These are phyloP conservation scores for Sarcocystis neurona DNA, from an alignment of 169 alveolate species.

Conservation along the genomic window DNA sequence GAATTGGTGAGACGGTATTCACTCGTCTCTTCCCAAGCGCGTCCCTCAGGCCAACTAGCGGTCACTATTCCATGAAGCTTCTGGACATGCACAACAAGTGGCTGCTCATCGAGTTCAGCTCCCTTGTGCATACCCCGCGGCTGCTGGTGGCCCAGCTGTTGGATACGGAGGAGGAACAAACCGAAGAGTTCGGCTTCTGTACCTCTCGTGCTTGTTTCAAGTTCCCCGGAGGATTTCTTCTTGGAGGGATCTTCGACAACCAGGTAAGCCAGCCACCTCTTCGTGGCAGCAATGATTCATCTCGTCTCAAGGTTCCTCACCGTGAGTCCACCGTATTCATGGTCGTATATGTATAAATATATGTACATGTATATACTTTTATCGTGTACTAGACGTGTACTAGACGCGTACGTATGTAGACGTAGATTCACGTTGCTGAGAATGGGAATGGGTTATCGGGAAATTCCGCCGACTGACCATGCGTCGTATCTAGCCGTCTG, in stretches of 20 bases:
- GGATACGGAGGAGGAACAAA: not conserved
- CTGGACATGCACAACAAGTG: not conserved
- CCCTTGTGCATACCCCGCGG: not conserved
- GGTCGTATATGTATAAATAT: not conserved
- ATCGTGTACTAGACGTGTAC: too few species aligned
- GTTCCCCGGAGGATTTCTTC: constrained; percentile 10
- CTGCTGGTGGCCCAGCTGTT: not conserved
- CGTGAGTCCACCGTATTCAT: not conserved
- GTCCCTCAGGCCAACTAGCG: not conserved
- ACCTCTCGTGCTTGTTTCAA: not conserved
- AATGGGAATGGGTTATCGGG: too few species aligned
- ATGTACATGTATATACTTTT: too few species aligned
- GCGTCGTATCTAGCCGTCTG: too few species aligned
- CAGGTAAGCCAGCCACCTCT: too few species aligned
- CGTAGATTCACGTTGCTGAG: too few species aligned
- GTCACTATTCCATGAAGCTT: not conserved
- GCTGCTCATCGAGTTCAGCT: not conserved
- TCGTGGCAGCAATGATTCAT: not conserved
- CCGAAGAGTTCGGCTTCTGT: not conserved
- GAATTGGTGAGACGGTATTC: too few species aligned
- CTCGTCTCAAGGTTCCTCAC: not conserved
- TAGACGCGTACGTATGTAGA: too few species aligned
- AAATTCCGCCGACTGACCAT: too few species aligned
- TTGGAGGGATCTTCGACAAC: too few species aligned
- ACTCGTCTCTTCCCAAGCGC: too few species aligned